Conservation (phyloP, 257 asterid genomes). For the Fraxinus cuspidata region DNA sequence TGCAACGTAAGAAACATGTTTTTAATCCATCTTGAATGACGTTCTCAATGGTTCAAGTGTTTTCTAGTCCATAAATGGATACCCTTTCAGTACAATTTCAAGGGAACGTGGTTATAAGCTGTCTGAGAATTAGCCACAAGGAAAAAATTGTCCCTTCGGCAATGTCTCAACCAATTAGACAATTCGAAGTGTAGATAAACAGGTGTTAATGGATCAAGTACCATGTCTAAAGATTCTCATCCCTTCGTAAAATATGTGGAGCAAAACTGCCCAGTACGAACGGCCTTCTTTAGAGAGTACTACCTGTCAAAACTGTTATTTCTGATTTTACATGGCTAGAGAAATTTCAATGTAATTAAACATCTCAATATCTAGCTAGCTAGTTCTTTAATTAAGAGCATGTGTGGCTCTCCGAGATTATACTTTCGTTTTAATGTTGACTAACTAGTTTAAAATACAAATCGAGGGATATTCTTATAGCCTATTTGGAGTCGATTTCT, state of each 20-base stretch:
- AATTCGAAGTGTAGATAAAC: background rate
- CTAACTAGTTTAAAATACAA: too few species aligned
- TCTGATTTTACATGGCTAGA: background rate
- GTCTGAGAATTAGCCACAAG: slow-evolving; percentile 29
- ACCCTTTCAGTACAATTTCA: background rate
- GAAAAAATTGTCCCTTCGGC: slow-evolving; percentile 19
- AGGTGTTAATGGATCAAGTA: slow-evolving; percentile 1
- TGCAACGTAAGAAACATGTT: background rate
- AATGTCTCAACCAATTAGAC: slow-evolving; percentile 24
- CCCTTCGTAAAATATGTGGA: slow-evolving; percentile 20
- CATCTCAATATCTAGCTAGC: background rate
- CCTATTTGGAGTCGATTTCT: too few species aligned
- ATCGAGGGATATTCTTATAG: too few species aligned
- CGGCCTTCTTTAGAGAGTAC: background rate
- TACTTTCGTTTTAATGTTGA: too few species aligned
- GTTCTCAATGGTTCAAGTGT: background rate
- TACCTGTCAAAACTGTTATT: background rate
- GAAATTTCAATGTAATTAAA: background rate
- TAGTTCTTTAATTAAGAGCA: too few species aligned
- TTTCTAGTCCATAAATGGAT: background rate
- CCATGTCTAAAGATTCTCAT: slow-evolving; percentile 7
- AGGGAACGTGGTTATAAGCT: background rate
- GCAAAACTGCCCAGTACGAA: background rate
- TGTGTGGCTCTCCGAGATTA: too few species aligned
- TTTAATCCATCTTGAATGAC: background rate